A percentile compares a stretch with the other conserved stretches of the same genome.
Conservation (phyloP, 805 yeast species). For the Vanderwaltozyma verrucispora region DNA sequence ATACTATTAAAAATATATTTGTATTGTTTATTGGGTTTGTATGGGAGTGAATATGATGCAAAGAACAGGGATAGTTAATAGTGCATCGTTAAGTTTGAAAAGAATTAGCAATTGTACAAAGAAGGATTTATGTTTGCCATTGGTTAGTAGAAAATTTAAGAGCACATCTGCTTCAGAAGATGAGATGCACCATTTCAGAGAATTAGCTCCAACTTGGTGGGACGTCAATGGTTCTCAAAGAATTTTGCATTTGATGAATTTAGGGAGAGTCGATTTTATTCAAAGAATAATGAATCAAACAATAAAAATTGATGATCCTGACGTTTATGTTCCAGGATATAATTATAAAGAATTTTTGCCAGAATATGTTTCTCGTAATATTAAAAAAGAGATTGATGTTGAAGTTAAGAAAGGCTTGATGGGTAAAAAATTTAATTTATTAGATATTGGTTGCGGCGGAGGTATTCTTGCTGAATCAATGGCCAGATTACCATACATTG, state of each 20-base stretch:
- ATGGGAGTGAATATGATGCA: too few relatives aligned
- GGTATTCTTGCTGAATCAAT: conserved; percentile 83
- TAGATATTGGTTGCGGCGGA: conserved; percentile 99
- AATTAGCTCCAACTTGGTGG: conserved; percentile 97
- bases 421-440: conserved; percentile 35
- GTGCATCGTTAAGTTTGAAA: too few relatives aligned
- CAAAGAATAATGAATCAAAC: conserved; percentile 40
- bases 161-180: conserved; percentile 29
- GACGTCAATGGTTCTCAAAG: conserved; percentile 88
- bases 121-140: too few relatives aligned
- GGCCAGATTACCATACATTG: conserved; percentile 60
- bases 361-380: conserved; percentile 35
- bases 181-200: conserved; percentile 74
- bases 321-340: conserved; percentile 70
- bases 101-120: background rate
- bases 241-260: conserved; percentile 88
- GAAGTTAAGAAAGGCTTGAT: conserved; percentile 25
- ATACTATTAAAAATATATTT: too few relatives aligned
- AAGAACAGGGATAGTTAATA: too few relatives aligned
- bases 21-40: too few relatives aligned
- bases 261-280: conserved; percentile 80
- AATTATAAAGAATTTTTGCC: conserved; percentile 56
- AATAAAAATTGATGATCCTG: conserved; percentile 22
- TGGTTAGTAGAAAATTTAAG: background rate
- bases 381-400: conserved; percentile 44